phyloP scores from a whole-genome alignment of 179 eudicot genomes.

The Spergularia azorica region DNA sequence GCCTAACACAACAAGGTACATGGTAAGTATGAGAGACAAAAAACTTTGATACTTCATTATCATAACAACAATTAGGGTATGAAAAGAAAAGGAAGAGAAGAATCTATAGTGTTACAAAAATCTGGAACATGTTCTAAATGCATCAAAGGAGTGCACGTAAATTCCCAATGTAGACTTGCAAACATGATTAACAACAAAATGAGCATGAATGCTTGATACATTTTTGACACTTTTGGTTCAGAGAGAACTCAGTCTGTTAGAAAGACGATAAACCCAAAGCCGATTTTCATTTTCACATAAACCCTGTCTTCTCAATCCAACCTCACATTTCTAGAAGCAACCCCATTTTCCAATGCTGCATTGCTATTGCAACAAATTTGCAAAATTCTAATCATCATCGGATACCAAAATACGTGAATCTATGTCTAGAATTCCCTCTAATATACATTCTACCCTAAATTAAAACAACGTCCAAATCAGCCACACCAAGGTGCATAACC shows the following conservation, averaged over 20 bases:
- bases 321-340: neutral
- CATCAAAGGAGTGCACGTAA: neutral
- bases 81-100: neutral
- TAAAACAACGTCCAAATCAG: neutral
- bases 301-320: neutral
- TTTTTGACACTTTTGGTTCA: conserved; percentile 8
- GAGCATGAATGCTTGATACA: neutral
- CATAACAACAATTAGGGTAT: neutral
- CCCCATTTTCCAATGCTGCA: neutral
- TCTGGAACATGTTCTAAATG: neutral
- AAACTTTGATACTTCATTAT: neutral
- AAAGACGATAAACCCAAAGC: too few relatives aligned
- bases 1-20: conserved; percentile 46
- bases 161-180: neutral
- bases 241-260: neutral
- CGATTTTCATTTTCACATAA: neutral
- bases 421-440: neutral
- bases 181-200: neutral
- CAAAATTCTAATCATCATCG: neutral
- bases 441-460: neutral
- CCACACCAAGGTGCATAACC: neutral
- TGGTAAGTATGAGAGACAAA: conserved; percentile 8
- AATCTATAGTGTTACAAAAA: neutral
- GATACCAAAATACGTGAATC: neutral
- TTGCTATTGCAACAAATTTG: neutral